Conservation (phyloP, 2,329 filamentous ascomycete species). For the Neodidymelliopsis sp. region DNA sequence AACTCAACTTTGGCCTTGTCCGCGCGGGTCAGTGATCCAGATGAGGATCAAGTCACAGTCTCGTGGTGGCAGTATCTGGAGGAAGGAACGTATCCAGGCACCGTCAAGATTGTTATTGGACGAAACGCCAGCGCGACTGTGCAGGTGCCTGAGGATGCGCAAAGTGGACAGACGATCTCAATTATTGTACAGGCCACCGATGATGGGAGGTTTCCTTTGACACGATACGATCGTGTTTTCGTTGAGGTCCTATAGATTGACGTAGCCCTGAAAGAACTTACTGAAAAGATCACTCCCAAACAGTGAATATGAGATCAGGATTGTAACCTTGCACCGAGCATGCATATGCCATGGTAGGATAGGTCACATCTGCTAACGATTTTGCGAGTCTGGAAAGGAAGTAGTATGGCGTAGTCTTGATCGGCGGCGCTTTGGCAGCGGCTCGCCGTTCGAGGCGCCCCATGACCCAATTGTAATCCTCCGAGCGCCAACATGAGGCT, state of each 20-base stretch:
- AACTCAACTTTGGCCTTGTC: not conserved
- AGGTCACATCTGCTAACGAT: not conserved
- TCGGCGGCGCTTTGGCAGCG: not conserved
- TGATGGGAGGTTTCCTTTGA: not conserved
- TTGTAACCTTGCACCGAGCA: no score
- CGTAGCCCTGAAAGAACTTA: no score
- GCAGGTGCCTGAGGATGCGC: not conserved
- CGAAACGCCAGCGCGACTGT: not conserved
- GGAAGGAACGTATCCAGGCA: not conserved
- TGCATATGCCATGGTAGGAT: no score
- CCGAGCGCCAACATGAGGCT: constrained; percentile 19
- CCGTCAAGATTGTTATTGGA: not conserved
- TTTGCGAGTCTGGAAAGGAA: no score
- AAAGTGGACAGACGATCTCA: constrained; percentile 1
- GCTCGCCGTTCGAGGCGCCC: constrained; percentile 12
- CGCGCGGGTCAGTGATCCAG: constrained; percentile 1
- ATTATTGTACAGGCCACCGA: constrained; percentile 2
- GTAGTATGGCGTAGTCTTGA: not conserved
- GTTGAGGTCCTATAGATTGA: no score
- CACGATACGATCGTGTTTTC: not conserved
- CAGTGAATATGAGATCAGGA: no score
- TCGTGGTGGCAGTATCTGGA: constrained; percentile 15
- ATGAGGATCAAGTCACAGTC: not conserved
- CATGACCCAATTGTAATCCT: not conserved
- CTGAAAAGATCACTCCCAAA: no score